These are phyloP conservation scores for Lumnitzera racemosa DNA, from an alignment of 345 rosid species.

Conservation along the genomic window DNA sequence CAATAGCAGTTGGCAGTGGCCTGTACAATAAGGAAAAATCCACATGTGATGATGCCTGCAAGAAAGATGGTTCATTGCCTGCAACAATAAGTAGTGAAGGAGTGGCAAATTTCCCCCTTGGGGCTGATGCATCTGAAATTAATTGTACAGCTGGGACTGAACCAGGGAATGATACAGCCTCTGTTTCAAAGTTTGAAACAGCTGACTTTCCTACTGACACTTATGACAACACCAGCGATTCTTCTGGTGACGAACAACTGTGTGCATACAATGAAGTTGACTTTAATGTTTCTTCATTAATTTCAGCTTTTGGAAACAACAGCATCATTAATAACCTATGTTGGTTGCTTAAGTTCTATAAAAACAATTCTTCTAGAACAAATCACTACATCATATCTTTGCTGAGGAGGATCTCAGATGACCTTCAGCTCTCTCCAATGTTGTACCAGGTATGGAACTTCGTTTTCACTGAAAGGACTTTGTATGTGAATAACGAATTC, in stretches of 20 bases:
- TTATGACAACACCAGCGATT: constrained; percentile 45
- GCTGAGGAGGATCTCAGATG: constrained; percentile 71
- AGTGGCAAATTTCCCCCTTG: constrained; percentile 6
- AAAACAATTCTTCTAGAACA: constrained; percentile 54
- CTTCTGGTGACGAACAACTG: constrained; percentile 61
- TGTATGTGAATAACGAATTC: not conserved
- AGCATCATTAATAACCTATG: constrained; percentile 77
- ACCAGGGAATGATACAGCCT: constrained; percentile 17
- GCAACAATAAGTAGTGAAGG: constrained; percentile 19
- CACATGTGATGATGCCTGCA: constrained; percentile 12
- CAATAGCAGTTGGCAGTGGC: constrained; percentile 25
- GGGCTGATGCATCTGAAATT: constrained; percentile 26
- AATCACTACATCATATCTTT: constrained; percentile 59
- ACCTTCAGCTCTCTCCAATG: constrained; percentile 86
- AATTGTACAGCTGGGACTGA: constrained; percentile 17
- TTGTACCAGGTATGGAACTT: constrained; percentile 68
- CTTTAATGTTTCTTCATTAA: constrained; percentile 63
- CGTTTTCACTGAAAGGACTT: not conserved
- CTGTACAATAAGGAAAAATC: constrained; percentile 21
- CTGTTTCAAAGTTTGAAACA: constrained; percentile 25
- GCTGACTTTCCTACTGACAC: constrained; percentile 30
- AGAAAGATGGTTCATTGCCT: constrained; percentile 23
- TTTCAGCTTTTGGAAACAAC: constrained; percentile 73
- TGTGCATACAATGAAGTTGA: constrained; percentile 72
- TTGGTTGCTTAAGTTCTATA: constrained; percentile 87